A percentile compares a stretch with the other conserved stretches of the same genome.
Conservation (phyloP, 352 stramenopile genomes). For the Detonula confervacea region DNA sequence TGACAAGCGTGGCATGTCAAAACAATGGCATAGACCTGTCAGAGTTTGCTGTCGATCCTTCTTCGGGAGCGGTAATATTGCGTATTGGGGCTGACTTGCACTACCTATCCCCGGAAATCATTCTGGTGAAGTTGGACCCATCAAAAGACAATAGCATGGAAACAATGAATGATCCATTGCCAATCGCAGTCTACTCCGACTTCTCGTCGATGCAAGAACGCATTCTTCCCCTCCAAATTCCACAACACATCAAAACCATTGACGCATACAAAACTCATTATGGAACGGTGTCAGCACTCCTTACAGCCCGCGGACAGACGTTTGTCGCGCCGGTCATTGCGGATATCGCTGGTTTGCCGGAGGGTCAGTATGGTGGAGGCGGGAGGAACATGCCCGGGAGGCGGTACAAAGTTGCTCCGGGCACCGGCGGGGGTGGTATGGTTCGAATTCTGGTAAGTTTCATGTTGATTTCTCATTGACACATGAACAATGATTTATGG, state of each 20-base stretch:
- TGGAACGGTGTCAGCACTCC: conserved; percentile 47
- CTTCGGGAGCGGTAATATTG: conserved; percentile 57
- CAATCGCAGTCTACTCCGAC: conserved; percentile 72
- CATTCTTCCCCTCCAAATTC: conserved; percentile 50
- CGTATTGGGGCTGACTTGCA: conserved; percentile 77
- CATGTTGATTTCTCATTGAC: not conserved
- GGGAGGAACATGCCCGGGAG: conserved; percentile 67
- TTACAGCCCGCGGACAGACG: conserved; percentile 67
- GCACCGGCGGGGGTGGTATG: conserved; percentile 59
- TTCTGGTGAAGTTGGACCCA: conserved; percentile 35
- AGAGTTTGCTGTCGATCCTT: conserved; percentile 70
- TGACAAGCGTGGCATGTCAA: conserved; percentile 71
- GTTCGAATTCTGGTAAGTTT: conserved; percentile 59
- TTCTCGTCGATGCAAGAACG: conserved; percentile 76
- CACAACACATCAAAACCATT: conserved; percentile 37
- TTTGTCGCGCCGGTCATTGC: conserved; percentile 63
- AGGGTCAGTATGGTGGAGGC: conserved; percentile 45
- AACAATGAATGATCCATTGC: conserved; percentile 13
- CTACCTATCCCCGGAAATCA: conserved; percentile 33
- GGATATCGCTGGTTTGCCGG: conserved; percentile 16
- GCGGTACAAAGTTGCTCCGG: conserved; percentile 70
- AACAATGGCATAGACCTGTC: conserved; percentile 64
- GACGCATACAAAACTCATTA: conserved; percentile 65
- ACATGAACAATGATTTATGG: no score
- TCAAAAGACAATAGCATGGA: not conserved